Evolutionary conservation across 2,329 filamentous ascomycete genomes (phyloP).

Genomic region (Cytospora piceicola): DNA sequence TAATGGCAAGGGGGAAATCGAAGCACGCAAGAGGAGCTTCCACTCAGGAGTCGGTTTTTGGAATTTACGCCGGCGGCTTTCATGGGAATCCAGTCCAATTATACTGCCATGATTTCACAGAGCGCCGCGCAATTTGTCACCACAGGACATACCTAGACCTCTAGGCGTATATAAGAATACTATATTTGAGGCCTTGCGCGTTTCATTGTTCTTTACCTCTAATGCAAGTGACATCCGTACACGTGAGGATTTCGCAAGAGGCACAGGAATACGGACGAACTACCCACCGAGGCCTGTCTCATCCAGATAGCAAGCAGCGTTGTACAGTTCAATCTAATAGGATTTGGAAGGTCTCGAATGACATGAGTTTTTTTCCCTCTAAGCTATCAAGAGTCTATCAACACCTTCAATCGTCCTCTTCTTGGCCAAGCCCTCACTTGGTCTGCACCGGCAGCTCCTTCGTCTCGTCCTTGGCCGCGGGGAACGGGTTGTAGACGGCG

Average conservation of each 20-base stretch:
- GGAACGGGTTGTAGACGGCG: conserved; percentile 44
- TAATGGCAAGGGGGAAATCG: background rate
- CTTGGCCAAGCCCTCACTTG: background rate
- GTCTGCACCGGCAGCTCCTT: conserved; percentile 32
- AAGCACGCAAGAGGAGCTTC: background rate
- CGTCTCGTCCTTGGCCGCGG: conserved; percentile 33
- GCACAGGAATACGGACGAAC: background rate
- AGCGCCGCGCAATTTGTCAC: background rate
- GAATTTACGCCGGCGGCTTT: background rate
- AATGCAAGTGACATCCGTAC: background rate
- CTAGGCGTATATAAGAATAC: background rate
- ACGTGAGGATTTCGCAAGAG: background rate
- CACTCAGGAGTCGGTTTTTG: background rate
- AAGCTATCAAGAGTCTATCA: conserved; percentile 2
- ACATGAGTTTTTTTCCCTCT: background rate
- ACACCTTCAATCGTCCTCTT: background rate
- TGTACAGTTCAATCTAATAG: background rate
- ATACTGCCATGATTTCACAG: background rate
- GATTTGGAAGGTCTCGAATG: background rate
- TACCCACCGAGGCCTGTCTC: background rate
- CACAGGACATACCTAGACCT: background rate
- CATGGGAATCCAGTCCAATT: background rate
- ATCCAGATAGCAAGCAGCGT: background rate
- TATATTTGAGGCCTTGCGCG: background rate
- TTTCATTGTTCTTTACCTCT: background rate